Evolutionary conservation across 306 rosid genomes (phyloP).

Genomic region (Cajanus cajan): DNA sequence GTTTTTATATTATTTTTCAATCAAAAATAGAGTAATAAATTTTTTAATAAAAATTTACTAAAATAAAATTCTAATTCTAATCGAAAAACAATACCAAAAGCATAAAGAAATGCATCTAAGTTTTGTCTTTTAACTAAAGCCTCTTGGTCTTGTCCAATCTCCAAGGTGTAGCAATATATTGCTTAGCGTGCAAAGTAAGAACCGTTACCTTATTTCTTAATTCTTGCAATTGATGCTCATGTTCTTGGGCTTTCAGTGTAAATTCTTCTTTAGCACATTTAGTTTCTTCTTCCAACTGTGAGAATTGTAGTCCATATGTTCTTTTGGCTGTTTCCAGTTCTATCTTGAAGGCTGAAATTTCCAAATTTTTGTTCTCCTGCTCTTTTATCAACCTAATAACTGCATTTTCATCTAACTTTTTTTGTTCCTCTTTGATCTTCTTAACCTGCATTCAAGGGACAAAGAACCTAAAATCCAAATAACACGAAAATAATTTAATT

Average conservation of each 20-base stretch:
- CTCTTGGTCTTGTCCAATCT: background rate
- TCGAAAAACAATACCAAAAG: background rate
- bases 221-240: slow-evolving; percentile 48
- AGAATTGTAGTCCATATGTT: slow-evolving; percentile 41
- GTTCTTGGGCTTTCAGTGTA: slow-evolving; percentile 48
- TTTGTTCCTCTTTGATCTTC: slow-evolving; percentile 44
- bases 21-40: background rate
- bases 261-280: slow-evolving; percentile 38
- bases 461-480: slow-evolving; percentile 21
- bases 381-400: slow-evolving; percentile 44
- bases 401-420: slow-evolving; percentile 28
- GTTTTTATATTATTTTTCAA: background rate
- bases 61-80: background rate
- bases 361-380: slow-evolving; percentile 41
- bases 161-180: background rate
- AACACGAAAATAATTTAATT: slow-evolving; percentile 15
- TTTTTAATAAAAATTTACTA: background rate
- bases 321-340: slow-evolving; percentile 53
- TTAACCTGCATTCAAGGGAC: slow-evolving; percentile 43
- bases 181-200: background rate
- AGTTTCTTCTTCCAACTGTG: slow-evolving; percentile 44
- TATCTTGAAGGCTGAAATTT: slow-evolving; percentile 46
- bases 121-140: background rate
- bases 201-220: background rate
- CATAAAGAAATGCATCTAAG: background rate